Conservation (phyloP, 768 basidiomycete genomes). For the Hypholoma fasciculare region DNA sequence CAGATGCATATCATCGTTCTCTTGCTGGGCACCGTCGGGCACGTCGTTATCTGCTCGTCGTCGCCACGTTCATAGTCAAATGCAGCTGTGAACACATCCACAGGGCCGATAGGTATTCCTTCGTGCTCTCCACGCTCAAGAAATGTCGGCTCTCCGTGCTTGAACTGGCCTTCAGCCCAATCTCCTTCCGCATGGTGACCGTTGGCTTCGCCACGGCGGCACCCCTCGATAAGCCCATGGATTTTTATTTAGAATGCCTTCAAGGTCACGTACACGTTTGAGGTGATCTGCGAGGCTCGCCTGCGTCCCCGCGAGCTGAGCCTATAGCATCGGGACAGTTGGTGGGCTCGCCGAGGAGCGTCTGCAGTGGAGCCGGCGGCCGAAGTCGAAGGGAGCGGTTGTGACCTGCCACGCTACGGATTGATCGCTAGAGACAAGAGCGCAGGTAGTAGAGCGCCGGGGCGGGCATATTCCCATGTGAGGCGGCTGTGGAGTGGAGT, state of each 20-base stretch:
- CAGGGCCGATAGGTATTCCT: not conserved
- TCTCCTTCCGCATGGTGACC: conserved; percentile 24
- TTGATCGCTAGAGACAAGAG: conserved; percentile 15
- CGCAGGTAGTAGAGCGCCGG: conserved; percentile 19
- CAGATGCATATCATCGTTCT: no score
- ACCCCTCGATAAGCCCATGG: conserved; percentile 55
- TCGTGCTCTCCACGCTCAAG: conserved; percentile 28
- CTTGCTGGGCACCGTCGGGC: no score
- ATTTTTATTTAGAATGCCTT: conserved; percentile 85
- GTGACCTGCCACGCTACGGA: not conserved
- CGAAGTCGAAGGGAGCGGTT: no score
- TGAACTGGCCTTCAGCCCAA: conserved; percentile 16
- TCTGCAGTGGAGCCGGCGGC: no score
- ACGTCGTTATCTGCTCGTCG: conserved; percentile 1
- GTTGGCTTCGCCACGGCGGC: conserved; percentile 7
- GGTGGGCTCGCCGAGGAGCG: not conserved
- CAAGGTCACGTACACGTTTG: conserved; percentile 81
- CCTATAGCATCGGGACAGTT: conserved; percentile 64
- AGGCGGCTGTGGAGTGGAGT: conserved; percentile 13
- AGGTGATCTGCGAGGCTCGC: conserved; percentile 72
- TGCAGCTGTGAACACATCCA: conserved; percentile 39
- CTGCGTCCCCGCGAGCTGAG: conserved; percentile 85
- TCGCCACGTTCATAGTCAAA: conserved; percentile 35
- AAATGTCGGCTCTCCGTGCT: not conserved
- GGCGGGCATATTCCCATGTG: conserved; percentile 22